Percentiles rank a stretch among this genome's conserved stretches.
Conservation (phyloP, 257 asterid species). For the Nicotiana attenuata region DNA sequence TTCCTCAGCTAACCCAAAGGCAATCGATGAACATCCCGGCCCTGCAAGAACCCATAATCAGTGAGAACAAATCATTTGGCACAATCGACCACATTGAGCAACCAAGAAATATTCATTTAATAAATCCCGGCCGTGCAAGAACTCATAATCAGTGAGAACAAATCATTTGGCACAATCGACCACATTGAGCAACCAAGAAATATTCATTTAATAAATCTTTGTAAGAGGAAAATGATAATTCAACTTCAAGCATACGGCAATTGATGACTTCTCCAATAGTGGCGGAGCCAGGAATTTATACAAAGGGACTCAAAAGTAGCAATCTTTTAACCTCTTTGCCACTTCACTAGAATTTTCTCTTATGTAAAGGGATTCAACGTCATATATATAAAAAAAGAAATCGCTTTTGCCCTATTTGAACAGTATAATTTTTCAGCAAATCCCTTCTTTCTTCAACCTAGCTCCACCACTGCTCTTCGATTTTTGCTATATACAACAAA, state of each 20-base stretch:
- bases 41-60: slow-evolving; percentile 36
- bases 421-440: background rate
- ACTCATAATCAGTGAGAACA: slow-evolving; percentile 12
- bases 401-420: background rate
- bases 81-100: background rate
- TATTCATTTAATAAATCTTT: background rate
- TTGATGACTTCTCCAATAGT: background rate
- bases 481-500: background rate
- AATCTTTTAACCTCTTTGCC: background rate
- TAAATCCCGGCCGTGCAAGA: slow-evolving; percentile 86
- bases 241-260: background rate
- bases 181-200: background rate
- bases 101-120: background rate
- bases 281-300: background rate
- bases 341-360: background rate
- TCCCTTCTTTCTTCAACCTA: background rate
- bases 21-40: slow-evolving; percentile 97
- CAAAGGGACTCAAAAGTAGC: background rate
- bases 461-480: background rate
- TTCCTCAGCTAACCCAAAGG: slow-evolving; percentile 91
- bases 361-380: background rate
- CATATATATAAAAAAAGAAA: background rate
- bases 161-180: background rate
- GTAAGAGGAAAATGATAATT: background rate
- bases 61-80: slow-evolving; percentile 14